Conservation (phyloP, 495 filamentous ascomycete species). For the Chaetomium cochliodes region DNA sequence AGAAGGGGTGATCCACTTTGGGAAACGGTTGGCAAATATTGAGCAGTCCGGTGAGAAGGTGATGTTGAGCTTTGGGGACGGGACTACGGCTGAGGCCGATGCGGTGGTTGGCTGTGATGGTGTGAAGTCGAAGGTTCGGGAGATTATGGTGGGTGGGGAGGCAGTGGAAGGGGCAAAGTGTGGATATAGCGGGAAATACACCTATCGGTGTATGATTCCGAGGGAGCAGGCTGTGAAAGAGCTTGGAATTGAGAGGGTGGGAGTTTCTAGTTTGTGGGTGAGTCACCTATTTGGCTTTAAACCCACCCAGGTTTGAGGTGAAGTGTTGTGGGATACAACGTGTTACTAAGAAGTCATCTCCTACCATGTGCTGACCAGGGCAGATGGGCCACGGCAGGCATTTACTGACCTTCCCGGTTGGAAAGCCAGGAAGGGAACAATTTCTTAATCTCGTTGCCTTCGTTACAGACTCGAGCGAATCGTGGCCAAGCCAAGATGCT, state of each 20-base stretch:
- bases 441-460: conserved; percentile 54
- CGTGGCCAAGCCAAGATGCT: background rate
- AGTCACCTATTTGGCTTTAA: conserved; percentile 17
- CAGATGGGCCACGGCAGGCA: conserved; percentile 58
- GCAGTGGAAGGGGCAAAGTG: conserved; percentile 34
- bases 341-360: no score
- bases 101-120: conserved; percentile 61
- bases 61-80: conserved; percentile 55
- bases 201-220: conserved; percentile 55
- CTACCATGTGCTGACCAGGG: conserved; percentile 32
- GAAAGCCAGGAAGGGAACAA: conserved; percentile 46
- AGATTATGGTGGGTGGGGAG: conserved; percentile 42
- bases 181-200: conserved; percentile 52
- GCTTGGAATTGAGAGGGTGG: conserved; percentile 59
- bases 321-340: no score
- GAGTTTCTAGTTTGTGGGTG: conserved; percentile 51
- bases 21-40: conserved; percentile 42
- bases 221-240: conserved; percentile 51
- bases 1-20: conserved; percentile 43
- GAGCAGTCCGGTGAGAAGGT: conserved; percentile 39
- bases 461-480: conserved; percentile 34
- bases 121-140: conserved; percentile 53
- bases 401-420: conserved; percentile 65
- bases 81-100: conserved; percentile 51
- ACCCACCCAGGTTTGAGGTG: no score